A percentile compares a stretch with the other conserved stretches of the same genome.
phyloP scores from a whole-genome alignment of 768 basidiomycete species.

The Russula dissimulans region DNA sequence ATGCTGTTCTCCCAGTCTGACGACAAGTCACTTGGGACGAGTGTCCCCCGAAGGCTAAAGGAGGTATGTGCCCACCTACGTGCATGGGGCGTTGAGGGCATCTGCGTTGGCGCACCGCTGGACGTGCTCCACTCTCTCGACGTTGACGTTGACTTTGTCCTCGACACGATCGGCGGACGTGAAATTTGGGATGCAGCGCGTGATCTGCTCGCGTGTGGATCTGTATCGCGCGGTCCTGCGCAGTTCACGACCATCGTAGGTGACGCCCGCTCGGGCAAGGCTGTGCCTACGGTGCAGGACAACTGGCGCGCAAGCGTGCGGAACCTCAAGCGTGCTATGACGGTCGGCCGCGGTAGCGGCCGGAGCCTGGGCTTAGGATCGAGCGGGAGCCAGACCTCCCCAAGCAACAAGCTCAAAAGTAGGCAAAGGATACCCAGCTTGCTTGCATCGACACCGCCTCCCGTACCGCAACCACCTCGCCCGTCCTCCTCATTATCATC shows the following conservation, averaged over 20 bases:
- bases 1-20: constrained; percentile 24
- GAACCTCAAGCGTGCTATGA: constrained; percentile 35
- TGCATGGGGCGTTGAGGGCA: constrained; percentile 68
- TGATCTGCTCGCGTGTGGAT: constrained; percentile 39
- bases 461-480: constrained; percentile 1
- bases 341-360: constrained; percentile 15
- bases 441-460: background rate
- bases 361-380: background rate
- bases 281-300: constrained; percentile 61
- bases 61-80: constrained; percentile 40
- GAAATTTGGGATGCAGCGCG: constrained; percentile 71
- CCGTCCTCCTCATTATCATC: too few relatives aligned
- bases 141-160: constrained; percentile 63
- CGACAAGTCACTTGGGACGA: constrained; percentile 21
- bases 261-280: constrained; percentile 48
- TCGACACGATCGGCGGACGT: constrained; percentile 78
- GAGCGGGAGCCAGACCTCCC: background rate
- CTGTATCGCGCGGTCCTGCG: constrained; percentile 22
- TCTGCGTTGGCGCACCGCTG: constrained; percentile 54
- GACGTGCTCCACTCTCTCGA: constrained; percentile 48
- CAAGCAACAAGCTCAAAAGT: background rate
- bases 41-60: constrained; percentile 17
- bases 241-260: constrained; percentile 81
- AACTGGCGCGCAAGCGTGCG: constrained; percentile 67
- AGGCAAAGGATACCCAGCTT: background rate